These are phyloP conservation scores for Dovyalis caffra DNA, from an alignment of 345 rosid species.

Conservation along the genomic window DNA sequence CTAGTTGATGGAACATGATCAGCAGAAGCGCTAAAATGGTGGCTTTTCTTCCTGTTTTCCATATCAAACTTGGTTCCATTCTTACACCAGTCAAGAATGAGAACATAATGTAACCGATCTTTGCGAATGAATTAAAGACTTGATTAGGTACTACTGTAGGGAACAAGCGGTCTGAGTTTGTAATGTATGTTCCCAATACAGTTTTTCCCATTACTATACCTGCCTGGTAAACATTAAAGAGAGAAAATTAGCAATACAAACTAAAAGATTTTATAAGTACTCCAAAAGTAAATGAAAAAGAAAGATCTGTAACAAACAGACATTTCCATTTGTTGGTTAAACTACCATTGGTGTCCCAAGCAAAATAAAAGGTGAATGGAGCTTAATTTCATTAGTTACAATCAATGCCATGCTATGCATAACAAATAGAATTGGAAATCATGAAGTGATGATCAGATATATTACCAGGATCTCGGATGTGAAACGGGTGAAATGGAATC, in stretches of 20 bases:
- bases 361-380: too few species aligned
- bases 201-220: slow-evolving; percentile 34
- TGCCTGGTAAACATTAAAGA: slow-evolving; percentile 18
- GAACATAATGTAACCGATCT: slow-evolving; percentile 28
- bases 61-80: slow-evolving; percentile 25
- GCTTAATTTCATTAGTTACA: background rate
- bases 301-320: background rate
- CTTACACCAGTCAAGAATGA: slow-evolving; percentile 33
- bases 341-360: too few species aligned
- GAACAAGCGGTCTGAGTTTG: slow-evolving; percentile 12
- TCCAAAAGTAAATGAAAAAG: background rate
- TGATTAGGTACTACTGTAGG: slow-evolving; percentile 8
- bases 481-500: slow-evolving; percentile 23
- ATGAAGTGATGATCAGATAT: background rate
- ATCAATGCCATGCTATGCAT: background rate
- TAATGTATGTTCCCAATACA: slow-evolving; percentile 14
- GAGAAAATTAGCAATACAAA: too few species aligned
- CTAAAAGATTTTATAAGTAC: background rate
- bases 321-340: too few species aligned
- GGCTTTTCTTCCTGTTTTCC: slow-evolving; percentile 14
- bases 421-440: background rate
- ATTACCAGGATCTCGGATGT: slow-evolving; percentile 34
- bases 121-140: slow-evolving; percentile 13
- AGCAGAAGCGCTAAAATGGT: slow-evolving; percentile 8
- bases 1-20: background rate